Evolutionary conservation across 169 alveolate genomes (phyloP).

Genomic region (Plasmodium reichenowi): DNA sequence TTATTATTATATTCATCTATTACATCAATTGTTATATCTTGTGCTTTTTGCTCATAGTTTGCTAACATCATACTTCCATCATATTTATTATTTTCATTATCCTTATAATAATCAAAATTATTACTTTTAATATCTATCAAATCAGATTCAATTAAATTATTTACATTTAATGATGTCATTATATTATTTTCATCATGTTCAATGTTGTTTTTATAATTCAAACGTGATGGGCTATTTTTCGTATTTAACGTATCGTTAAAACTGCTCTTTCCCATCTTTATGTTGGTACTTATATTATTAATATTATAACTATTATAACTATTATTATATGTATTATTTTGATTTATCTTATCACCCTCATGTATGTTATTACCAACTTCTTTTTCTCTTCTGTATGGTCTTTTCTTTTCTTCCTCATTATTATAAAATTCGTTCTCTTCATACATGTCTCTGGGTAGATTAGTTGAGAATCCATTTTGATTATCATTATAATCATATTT

Average conservation of each 20-base stretch:
- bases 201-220: slow-evolving; percentile 18
- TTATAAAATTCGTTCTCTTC: slow-evolving; percentile 4
- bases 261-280: slow-evolving; percentile 61
- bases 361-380: background rate
- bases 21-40: background rate
- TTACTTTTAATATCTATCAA: slow-evolving; percentile 52
- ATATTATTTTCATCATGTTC: slow-evolving; percentile 32
- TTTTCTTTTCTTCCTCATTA: background rate
- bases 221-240: slow-evolving; percentile 11
- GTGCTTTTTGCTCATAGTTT: background rate
- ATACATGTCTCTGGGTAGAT: background rate
- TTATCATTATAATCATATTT: background rate
- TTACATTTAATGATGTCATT: slow-evolving; percentile 50
- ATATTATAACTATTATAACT: slow-evolving; percentile 42
- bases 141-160: slow-evolving; percentile 72
- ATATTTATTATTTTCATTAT: slow-evolving; percentile 10
- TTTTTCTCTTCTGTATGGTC: background rate
- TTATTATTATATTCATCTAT: slow-evolving; percentile 8
- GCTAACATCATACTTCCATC: background rate
- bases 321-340: background rate
- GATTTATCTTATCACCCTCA: background rate
- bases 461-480: background rate
- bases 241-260: slow-evolving; percentile 26
- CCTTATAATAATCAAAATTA: slow-evolving; percentile 22
- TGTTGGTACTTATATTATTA: slow-evolving; percentile 51